Evolutionary conservation across 2,329 filamentous ascomycete species (phyloP), one percentile per base, ranked within the genome.

Genomic region (Colletotrichum scovillei): DNA sequence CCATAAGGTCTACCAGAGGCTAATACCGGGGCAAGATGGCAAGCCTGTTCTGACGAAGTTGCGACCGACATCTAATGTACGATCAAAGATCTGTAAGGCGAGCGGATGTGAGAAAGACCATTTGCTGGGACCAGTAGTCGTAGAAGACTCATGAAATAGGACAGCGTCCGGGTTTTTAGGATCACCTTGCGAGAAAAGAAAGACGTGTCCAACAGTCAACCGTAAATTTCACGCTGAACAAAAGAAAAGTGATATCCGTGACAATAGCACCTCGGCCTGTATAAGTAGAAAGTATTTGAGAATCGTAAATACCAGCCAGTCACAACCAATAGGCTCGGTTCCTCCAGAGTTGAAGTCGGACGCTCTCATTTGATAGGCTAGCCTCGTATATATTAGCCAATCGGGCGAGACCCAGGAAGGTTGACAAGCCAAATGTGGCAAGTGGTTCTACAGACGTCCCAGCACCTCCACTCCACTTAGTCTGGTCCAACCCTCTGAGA

Each of bases 1-100:
- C 11, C 52, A 64, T 7, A 65, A 65, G 32, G 53, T 65, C n/a
- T 65, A 65, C 11, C 63, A 65, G 32, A 65, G 63, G 12, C 52
- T 65, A 5, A 11, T 24, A 32, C 63, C 52, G 7, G 63, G 24
- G 8, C 52, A 42, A 14, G 32, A 65, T 16, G 63, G 63, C 24
- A 56, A 56, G 35, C 52, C 63, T 30, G 63, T 65, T 8, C 11
- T 65, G 3, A 56, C 32, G 24, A 65, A 65, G 24, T 24, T 65
- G 24, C 24, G 49, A 14, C 32, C 63, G 30, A 65, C 52, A 12
- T 56, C 63, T 9, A 26, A 65, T 28, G 26, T 65, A 52, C 32
- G 52, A 22, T 65, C 63, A 2, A 56, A 42, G 22, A 65, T 65
- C n/a, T 65, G 63, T 22, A 65, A 65, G 63, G 22, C 35, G 24